Evolutionary conservation across 2,329 filamentous ascomycete species (phyloP).

Genomic region (Penicillium sumatraense): DNA sequence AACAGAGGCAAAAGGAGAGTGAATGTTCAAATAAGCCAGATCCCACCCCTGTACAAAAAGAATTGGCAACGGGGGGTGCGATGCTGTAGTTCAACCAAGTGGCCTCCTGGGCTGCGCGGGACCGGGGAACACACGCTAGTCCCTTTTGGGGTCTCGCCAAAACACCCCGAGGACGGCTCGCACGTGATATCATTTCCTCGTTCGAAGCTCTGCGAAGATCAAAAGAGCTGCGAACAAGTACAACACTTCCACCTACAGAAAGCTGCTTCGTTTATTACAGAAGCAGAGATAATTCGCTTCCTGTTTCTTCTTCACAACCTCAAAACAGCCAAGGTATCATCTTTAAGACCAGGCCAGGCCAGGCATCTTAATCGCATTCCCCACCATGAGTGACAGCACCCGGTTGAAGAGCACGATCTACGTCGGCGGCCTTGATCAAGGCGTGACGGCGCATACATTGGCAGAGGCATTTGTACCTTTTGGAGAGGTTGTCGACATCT

Average conservation of each 20-base stretch:
- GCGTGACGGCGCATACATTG: slow-evolving; percentile 75
- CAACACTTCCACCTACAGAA: background rate
- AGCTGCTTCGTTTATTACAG: background rate
- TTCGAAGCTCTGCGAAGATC: slow-evolving; percentile 11
- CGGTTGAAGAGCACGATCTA: slow-evolving; percentile 91
- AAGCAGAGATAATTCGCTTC: background rate
- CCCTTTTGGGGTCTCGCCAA: slow-evolving; percentile 38
- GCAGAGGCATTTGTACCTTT: slow-evolving; percentile 95
- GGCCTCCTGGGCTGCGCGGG: slow-evolving; percentile 43
- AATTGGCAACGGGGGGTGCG: slow-evolving; percentile 34
- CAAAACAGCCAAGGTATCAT: background rate
- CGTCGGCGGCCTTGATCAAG: slow-evolving; percentile 82
- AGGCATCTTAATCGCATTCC: slow-evolving; percentile 8
- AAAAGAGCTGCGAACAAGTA: background rate
- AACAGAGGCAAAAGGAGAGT: background rate
- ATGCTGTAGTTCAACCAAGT: slow-evolving; percentile 45
- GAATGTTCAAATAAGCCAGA: slow-evolving; percentile 15
- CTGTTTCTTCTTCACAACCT: background rate
- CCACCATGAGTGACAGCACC: slow-evolving; percentile 75
- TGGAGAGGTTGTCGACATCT: slow-evolving; percentile 90
- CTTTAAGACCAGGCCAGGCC: background rate
- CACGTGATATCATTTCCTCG: slow-evolving; percentile 41
- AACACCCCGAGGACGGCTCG: slow-evolving; percentile 30
- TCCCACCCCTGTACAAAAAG: slow-evolving; percentile 34
- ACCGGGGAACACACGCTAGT: slow-evolving; percentile 36